Evolutionary conservation across 768 basidiomycete genomes (phyloP).

Genomic region (Favolaschia claudopus): DNA sequence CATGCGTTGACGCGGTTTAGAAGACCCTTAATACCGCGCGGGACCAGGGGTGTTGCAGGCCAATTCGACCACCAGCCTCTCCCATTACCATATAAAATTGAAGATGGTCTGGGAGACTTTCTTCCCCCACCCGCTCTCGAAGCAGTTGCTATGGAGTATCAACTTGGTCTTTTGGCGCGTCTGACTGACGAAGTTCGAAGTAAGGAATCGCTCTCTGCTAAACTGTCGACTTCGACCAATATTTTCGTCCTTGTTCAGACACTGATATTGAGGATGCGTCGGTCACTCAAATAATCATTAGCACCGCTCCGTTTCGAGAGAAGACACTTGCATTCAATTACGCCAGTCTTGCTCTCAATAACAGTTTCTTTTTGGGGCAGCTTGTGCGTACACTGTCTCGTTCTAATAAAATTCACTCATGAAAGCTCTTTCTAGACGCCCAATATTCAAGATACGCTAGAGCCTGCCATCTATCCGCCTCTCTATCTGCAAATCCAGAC

Average conservation of each 20-base stretch:
- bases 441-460: conserved; percentile 42
- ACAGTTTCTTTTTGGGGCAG: conserved; percentile 89
- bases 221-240: neutral
- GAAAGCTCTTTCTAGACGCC: conserved; percentile 40
- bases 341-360: conserved; percentile 92
- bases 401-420: neutral
- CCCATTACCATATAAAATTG: conserved; percentile 67
- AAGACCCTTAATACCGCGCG: conserved; percentile 11
- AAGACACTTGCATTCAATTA: conserved; percentile 85
- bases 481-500: conserved; percentile 46
- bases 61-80: conserved; percentile 28
- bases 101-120: conserved; percentile 81
- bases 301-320: conserved; percentile 63
- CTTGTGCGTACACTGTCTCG: conserved; percentile 63
- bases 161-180: conserved; percentile 80
- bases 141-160: conserved; percentile 82
- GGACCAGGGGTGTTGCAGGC: conserved; percentile 21
- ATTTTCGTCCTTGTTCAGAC: conserved; percentile 46
- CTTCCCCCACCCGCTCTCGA: conserved; percentile 76
- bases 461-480: conserved; percentile 43
- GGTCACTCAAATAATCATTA: conserved; percentile 77
- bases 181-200: conserved; percentile 80
- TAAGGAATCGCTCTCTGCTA: conserved; percentile 41
- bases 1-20: conserved; percentile 16
- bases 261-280: conserved; percentile 62